A percentile compares a stretch with the other conserved stretches of the same genome.
phyloP scores from a whole-genome alignment of 441 rosid species.

The Erysimum cheiri region DNA sequence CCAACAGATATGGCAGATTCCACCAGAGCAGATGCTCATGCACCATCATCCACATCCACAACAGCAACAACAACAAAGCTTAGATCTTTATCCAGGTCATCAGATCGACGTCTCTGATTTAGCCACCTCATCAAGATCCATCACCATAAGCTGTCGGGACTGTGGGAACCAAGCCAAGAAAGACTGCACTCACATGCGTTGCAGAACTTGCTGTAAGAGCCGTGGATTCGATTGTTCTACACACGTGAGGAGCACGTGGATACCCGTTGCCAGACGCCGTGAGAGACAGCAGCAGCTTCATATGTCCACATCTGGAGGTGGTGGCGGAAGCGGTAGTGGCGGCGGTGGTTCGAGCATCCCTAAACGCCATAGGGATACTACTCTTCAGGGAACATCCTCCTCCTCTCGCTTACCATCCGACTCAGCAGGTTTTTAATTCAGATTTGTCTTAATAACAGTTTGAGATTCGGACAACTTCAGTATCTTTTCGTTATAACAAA shows the following conservation, averaged over 20 bases:
- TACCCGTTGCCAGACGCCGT: slow-evolving; percentile 84
- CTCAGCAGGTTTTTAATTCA: slow-evolving; percentile 39
- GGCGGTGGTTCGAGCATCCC: slow-evolving; percentile 41
- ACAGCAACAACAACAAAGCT: slow-evolving; percentile 57
- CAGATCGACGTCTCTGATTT: slow-evolving; percentile 61
- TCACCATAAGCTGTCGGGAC: slow-evolving; percentile 74
- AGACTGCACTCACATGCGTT: slow-evolving; percentile 82
- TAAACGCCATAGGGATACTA: slow-evolving; percentile 41
- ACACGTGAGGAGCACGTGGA: slow-evolving; percentile 94
- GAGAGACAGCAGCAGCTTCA: slow-evolving; percentile 70
- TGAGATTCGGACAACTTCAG: slow-evolving; percentile 15
- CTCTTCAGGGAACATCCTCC: slow-evolving; percentile 37
- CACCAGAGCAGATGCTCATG: slow-evolving; percentile 51
- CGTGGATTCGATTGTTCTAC: slow-evolving; percentile 86
- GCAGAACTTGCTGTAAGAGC: slow-evolving; percentile 94
- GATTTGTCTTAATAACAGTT: slow-evolving; percentile 4
- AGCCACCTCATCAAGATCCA: slow-evolving; percentile 68
- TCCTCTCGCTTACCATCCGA: slow-evolving; percentile 34
- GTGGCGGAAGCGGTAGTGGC: slow-evolving; percentile 46
- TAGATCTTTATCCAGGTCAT: slow-evolving; percentile 72
- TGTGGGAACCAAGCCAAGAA: slow-evolving; percentile 89
- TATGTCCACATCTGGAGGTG: slow-evolving; percentile 41
- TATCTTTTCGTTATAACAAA: not conserved
- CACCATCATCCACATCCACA: slow-evolving; percentile 58
- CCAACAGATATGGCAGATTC: slow-evolving; percentile 58